Evolutionary conservation across 805 yeast species (phyloP), one percentile per base, ranked within the genome.

Genomic region (Myxozyma neglecta): DNA sequence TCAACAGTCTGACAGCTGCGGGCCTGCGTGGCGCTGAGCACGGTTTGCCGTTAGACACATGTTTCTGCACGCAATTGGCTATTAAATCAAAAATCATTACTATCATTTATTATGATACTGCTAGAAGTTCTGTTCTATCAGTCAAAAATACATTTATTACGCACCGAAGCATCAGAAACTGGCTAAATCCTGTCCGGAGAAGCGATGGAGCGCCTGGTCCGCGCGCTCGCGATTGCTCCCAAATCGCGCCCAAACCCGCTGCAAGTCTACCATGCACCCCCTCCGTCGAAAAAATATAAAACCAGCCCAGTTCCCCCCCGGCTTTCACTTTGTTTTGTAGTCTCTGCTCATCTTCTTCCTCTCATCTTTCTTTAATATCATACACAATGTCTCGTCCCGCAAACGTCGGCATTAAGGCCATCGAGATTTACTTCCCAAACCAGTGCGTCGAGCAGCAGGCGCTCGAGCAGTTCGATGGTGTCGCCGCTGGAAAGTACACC

Each of bases 341-440:
- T 29, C 6, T 16, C 29, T 20, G 43, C 20, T 39, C 35, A 9
- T 10, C n/a, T 18, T 13, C 16, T 32, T 10, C 51, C 11, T 14
- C 35, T 47, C 14, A 14, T 45, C 47, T 36, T 49, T 29, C 24
- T 36, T 8, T 39, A 11, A 44, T 32, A 14, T 6, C 20, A 34
- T 14, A 14, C 39, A 45, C 43, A 53, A 65, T 59, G 64, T 52
- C 75, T 16, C 76, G 78, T 45, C 90, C 96, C 62, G 83, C 84
- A 73, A 93, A 93, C 81, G 83, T 94, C 71, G 99, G 99, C 79
- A 94, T 94, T 78, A 93, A 93, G 76, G 99, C 96, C 76, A 84
- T 94, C 70, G 97, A 94, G 78, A 81, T 91, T 63, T 94, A 94
- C 79, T 80, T 91, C 73, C 98, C 99, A 50, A 80, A 85, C 45